These are phyloP conservation scores for Penicillium sp. DNA, from an alignment of 2,329 filamentous ascomycete genomes.

Conservation along the genomic window DNA sequence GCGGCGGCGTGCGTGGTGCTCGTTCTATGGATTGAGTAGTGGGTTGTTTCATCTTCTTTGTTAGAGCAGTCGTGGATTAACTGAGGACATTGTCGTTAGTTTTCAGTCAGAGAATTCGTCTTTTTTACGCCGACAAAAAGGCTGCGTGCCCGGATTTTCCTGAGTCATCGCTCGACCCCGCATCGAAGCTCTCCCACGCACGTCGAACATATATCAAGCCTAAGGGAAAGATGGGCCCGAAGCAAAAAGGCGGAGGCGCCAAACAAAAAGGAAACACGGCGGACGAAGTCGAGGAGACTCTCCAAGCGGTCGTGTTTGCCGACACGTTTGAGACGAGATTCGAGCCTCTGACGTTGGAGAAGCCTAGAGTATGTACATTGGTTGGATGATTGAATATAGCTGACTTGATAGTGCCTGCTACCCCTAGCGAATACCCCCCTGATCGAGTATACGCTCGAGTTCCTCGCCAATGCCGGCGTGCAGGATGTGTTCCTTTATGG, in stretches of 20 bases:
- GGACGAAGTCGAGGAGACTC: conserved; percentile 58
- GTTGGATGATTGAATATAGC: background rate
- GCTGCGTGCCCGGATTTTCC: no score
- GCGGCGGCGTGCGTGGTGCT: background rate
- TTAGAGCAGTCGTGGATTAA: background rate
- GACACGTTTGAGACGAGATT: conserved; percentile 95
- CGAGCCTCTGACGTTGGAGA: conserved; percentile 81
- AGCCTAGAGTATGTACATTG: conserved; percentile 66
- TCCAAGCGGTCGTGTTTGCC: conserved; percentile 67
- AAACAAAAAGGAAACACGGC: conserved; percentile 40
- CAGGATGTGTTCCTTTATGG: conserved; percentile 91
- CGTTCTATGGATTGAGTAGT: background rate
- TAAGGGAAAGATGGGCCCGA: conserved; percentile 28
- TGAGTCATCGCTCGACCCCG: no score
- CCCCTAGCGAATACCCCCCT: conserved; percentile 89
- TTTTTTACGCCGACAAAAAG: no score
- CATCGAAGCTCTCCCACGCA: background rate
- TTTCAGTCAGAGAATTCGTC: no score
- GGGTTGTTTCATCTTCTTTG: background rate
- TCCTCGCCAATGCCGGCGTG: conserved; percentile 91
- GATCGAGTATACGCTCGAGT: conserved; percentile 97
- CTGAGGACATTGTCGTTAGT: no score
- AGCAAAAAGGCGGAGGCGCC: conserved; percentile 23
- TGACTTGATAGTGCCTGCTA: conserved; percentile 68
- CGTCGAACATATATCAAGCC: no score